Evolutionary conservation across 345 rosid genomes (phyloP), one percentile per base, ranked within the genome.

Genomic region (Reutealis trisperma): DNA sequence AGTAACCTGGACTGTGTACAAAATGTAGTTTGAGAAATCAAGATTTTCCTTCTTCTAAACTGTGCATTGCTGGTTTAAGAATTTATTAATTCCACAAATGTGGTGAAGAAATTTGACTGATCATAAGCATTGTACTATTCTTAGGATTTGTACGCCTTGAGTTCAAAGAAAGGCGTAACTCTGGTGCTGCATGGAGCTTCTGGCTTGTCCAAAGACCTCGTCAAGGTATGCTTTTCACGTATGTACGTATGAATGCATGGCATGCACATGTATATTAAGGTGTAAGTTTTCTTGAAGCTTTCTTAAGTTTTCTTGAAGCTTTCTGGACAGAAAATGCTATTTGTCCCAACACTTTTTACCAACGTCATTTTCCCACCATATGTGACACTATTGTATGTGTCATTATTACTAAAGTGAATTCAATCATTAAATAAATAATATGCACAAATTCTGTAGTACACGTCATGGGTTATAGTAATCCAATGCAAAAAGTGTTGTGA

Each of bases 141-240:
- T 30, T 52, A 95, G 99, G 92, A 93, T 74, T 81, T 95, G 63
- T 85, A 86, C 75, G 78, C 64, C 59, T 76, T 90, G 85, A 78
- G 93, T 75, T 89, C 87, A 2, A 93, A 87, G 92, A 95, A 89
- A 75, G 90, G 94, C 19, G 94, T 93, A 65, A 79, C 88, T 71
- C 88, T 95, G 82, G 98, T 95, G 64, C 92, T 95, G 63, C 99
- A 93, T n/a, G 98, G 98, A 78, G 99, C 99, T 75, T 95, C 99
- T 11, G 99, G 98, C 73, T 81, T 95, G 85, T 79, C 97, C 4
- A 72, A 78, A 72, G 88, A 88, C 52, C 90, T 95, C 68, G 81
- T 93, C 78, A 85, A 94, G 97, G 98, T 94, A 78, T 37, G 16
- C 0, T 62, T 22, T 63, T 24, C 8, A 34, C 37, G 5, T 30